Evolutionary conservation across 805 yeast species (phyloP).

Genomic region (Saccharomycopsis sp.): DNA sequence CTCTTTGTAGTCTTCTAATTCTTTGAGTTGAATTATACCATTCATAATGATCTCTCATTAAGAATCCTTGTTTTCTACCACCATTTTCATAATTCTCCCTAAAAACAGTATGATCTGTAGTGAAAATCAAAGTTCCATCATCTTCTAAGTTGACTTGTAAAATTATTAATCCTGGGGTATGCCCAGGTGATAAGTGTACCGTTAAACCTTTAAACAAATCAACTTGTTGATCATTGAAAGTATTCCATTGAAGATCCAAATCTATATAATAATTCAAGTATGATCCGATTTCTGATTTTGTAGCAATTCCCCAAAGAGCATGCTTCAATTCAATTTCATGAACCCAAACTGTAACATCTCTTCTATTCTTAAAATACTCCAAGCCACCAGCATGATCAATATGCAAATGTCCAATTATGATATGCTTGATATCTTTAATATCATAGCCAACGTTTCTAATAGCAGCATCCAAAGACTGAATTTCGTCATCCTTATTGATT

Average conservation of each 20-base stretch:
- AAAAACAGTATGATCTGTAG: constrained; percentile 6
- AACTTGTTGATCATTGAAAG: constrained; percentile 11
- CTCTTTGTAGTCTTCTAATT: constrained; percentile 12
- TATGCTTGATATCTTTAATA: constrained; percentile 11
- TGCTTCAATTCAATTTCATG: constrained; percentile 14
- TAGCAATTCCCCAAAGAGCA: constrained; percentile 15
- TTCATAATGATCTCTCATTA: constrained; percentile 11
- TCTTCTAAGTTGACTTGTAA: constrained; percentile 5
- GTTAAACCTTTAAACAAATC: constrained; percentile 11
- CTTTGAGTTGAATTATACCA: constrained; percentile 14
- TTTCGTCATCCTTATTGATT: constrained; percentile 7
- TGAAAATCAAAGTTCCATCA: constrained; percentile 10
- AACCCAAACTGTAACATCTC: constrained; percentile 12
- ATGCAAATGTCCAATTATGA: constrained; percentile 15
- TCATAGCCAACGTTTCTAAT: constrained; percentile 9
- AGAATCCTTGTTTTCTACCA: constrained; percentile 10
- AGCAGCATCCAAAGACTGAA: constrained; percentile 9
- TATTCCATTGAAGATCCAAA: constrained; percentile 15
- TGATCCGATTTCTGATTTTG: constrained; percentile 9
- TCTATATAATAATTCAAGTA: constrained; percentile 12
- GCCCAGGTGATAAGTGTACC: constrained; percentile 13
- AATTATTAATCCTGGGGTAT: constrained; percentile 10
- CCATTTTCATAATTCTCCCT: constrained; percentile 12
- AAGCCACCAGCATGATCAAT: constrained; percentile 17
- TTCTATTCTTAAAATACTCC: constrained; percentile 11